phyloP scores from a whole-genome alignment of 2,329 filamentous ascomycete genomes.

The Neurospora crassa region DNA sequence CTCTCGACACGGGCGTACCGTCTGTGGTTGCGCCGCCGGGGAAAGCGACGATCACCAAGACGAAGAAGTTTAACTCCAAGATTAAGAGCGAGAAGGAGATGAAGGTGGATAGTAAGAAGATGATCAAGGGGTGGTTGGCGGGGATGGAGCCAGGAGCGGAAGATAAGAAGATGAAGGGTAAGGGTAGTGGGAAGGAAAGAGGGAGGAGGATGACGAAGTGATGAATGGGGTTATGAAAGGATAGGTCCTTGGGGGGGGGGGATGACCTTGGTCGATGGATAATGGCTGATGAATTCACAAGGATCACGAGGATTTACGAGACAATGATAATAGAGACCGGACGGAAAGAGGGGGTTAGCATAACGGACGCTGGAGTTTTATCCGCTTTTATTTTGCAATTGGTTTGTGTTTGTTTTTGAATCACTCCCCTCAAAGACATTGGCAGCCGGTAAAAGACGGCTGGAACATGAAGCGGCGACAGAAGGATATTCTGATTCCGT shows the following conservation, averaged over 20 bases:
- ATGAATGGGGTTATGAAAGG: background rate
- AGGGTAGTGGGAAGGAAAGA: background rate
- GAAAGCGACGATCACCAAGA: background rate
- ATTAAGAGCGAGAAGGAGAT: constrained; percentile 9
- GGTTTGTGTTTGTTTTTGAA: background rate
- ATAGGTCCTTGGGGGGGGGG: background rate
- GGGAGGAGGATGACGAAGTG: background rate
- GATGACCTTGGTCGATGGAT: background rate
- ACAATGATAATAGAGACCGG: background rate
- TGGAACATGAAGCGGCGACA: background rate
- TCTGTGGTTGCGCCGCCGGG: background rate
- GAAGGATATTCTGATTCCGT: background rate
- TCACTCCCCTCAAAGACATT: background rate
- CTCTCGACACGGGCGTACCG: background rate
- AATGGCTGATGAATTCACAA: background rate
- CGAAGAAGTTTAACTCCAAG: constrained; percentile 13
- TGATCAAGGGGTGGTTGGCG: constrained; percentile 14
- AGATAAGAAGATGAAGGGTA: background rate
- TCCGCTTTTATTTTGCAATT: background rate
- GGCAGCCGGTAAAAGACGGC: background rate
- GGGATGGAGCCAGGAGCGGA: constrained; percentile 5
- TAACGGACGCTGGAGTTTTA: background rate
- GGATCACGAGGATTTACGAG: background rate
- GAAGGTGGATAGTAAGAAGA: constrained; percentile 10
- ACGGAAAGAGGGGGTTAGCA: background rate